phyloP scores from a whole-genome alignment of 2,329 filamentous ascomycete species.

The Alternaria novae-zelandiae region DNA sequence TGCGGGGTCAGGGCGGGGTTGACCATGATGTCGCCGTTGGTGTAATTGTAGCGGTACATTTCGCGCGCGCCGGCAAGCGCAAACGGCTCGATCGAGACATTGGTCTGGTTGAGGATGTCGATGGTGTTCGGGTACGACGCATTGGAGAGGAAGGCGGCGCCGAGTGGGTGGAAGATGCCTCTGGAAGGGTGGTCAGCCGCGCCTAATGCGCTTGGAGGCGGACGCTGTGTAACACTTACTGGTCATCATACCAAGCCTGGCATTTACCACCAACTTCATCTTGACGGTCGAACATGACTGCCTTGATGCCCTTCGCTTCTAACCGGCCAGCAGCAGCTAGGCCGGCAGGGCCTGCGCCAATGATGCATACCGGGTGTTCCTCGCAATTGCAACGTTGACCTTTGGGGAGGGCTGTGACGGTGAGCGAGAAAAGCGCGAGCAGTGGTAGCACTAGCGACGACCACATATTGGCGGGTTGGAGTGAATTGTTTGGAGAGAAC shows the following conservation, averaged over 20 bases:
- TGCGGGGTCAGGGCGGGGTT: slow-evolving; percentile 29
- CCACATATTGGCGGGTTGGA: slow-evolving; percentile 26
- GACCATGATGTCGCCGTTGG: slow-evolving; percentile 33
- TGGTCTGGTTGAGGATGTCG: slow-evolving; percentile 42
- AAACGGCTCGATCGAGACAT: slow-evolving; percentile 41
- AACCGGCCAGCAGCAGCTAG: slow-evolving; percentile 43
- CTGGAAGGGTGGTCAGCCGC: slow-evolving; percentile 46
- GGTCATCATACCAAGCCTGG: slow-evolving; percentile 46
- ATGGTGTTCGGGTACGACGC: slow-evolving; percentile 44
- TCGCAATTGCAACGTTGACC: slow-evolving; percentile 19
- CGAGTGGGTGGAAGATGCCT: slow-evolving; percentile 48
- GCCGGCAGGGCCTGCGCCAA: slow-evolving; percentile 47
- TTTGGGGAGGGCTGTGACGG: slow-evolving; percentile 35
- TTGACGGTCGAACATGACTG: slow-evolving; percentile 47
- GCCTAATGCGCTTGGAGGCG: slow-evolving; percentile 19
- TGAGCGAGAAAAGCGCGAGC: slow-evolving; percentile 30
- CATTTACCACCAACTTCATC: slow-evolving; percentile 46
- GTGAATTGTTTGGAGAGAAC: not conserved
- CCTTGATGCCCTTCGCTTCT: slow-evolving; percentile 43
- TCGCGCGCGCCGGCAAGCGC: slow-evolving; percentile 41
- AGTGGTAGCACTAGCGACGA: slow-evolving; percentile 31
- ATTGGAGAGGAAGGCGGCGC: slow-evolving; percentile 50
- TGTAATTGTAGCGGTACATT: slow-evolving; percentile 44
- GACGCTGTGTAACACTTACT: slow-evolving; percentile 43
- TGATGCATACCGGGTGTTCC: slow-evolving; percentile 45